Conservation (phyloP, 2,329 filamentous ascomycete species). For the Metarhizium anisopliae region DNA sequence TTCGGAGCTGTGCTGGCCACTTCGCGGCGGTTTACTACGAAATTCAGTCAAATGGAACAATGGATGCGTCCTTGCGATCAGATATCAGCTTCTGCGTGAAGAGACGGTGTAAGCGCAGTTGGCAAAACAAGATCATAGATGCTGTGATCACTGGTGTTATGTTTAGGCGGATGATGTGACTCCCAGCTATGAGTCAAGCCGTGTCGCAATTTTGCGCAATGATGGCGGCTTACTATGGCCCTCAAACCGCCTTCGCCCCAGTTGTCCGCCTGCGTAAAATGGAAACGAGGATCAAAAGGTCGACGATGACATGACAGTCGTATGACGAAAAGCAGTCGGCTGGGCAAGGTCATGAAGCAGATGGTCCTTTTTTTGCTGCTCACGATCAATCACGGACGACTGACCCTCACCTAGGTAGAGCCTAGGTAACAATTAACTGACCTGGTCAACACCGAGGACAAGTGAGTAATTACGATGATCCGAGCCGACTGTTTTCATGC, state of each 20-base stretch:
- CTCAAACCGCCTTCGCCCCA: neutral
- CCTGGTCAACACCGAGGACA: too few species aligned
- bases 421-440: too few species aligned
- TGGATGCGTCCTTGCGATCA: neutral
- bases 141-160: neutral
- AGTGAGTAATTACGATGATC: neutral
- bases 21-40: neutral
- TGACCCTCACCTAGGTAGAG: neutral
- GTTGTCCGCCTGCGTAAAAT: neutral
- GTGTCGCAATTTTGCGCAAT: conserved; percentile 1
- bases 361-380: neutral
- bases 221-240: neutral
- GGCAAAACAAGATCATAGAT: neutral
- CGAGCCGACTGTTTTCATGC: neutral
- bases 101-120: neutral
- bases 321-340: neutral
- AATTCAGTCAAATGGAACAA: neutral
- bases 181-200: neutral
- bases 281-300: too few species aligned
- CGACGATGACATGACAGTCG: neutral
- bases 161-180: neutral
- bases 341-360: neutral
- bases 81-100: neutral
- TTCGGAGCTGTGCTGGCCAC: neutral
- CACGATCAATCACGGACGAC: neutral